Percentiles rank a stretch among this genome's conserved stretches.
Conservation (phyloP, 169 alveolate genomes). For the Cryptosporidium viatorum region DNA sequence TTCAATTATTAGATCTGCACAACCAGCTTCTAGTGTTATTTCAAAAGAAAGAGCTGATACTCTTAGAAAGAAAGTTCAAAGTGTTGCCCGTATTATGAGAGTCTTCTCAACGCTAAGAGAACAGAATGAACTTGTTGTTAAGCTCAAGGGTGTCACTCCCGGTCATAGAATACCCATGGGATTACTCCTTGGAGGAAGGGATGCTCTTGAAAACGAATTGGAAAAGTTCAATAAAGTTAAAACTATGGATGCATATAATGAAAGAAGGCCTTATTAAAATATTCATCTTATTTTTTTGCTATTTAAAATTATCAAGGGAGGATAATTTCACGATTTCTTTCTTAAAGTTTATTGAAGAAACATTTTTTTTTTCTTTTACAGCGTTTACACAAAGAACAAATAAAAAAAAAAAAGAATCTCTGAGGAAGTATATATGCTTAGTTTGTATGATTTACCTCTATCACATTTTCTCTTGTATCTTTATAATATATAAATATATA, state of each 20-base stretch:
- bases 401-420: not conserved
- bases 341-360: not conserved
- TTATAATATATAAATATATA: not conserved
- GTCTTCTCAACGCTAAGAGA: conserved; percentile 87
- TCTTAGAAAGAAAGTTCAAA: conserved; percentile 88
- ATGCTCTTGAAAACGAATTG: conserved; percentile 88
- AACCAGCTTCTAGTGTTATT: conserved; percentile 59
- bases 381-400: not conserved
- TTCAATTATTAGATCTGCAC: conserved; percentile 21
- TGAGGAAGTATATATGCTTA: not conserved
- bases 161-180: conserved; percentile 96
- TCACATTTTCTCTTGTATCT: not conserved
- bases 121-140: conserved; percentile 90
- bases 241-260: conserved; percentile 85
- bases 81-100: conserved; percentile 84
- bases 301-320: not conserved
- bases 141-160: conserved; percentile 93
- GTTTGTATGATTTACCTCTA: not conserved
- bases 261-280: conserved; percentile 81
- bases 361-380: not conserved
- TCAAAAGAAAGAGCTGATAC: conserved; percentile 85
- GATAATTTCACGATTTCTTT: not conserved
- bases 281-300: not conserved
- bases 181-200: conserved; percentile 89
- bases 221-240: conserved; percentile 84